Base-by-base conservation (phyloP, 345 rosid genomes). In the Orychophragmus violaceus region DNA sequence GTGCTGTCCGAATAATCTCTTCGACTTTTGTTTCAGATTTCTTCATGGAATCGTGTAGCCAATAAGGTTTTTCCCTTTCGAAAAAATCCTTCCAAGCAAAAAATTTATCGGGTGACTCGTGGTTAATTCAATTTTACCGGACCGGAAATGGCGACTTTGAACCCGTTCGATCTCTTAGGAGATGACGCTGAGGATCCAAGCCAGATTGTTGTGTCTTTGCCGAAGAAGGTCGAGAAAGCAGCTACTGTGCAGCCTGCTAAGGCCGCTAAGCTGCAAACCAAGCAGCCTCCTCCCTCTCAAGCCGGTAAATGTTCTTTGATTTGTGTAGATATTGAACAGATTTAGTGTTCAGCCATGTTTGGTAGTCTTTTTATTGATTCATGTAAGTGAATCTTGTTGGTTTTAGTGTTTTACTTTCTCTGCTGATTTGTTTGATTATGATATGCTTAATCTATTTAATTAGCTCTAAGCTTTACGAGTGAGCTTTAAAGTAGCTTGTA, bases 91-190 rank as follows among this genome's bases (percentile, higher is more conserved):
- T 25, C 19, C 42, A 39, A 21, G 32, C 37, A 14, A 22, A 41
- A 3, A 28, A 25, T 36, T 11, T 59, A 28, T 53, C 55, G 4
- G 23, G 68, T 44, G 6, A 28, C 35, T 35, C 41, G 22, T 66
- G 21, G 28, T 1, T 14, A 32, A 27, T 39, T 29, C 29, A 2
- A 62, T 29, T 50, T 52, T 51, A 8, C n/a, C 64, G 32, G 21
- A 48, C 37, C 33, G 45, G 51, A 70, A 6, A 93, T 94, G 99
- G 82, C 99, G 57, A 83, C 89, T 68, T 5, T 36, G 84, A 94
- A 94, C 83, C 91, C 90, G 8, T 94, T 94, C 48, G 87, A 83
- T 79, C 83, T 90, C 80, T 78, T 94, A 30, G 95, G 83, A 3
- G 90, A 79, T 39, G 96, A 84, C 44, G 80, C 74, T 8, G 99